phyloP scores from a whole-genome alignment of 1,139 yeast species.

The Pneumocystis oryctolagi region DNA sequence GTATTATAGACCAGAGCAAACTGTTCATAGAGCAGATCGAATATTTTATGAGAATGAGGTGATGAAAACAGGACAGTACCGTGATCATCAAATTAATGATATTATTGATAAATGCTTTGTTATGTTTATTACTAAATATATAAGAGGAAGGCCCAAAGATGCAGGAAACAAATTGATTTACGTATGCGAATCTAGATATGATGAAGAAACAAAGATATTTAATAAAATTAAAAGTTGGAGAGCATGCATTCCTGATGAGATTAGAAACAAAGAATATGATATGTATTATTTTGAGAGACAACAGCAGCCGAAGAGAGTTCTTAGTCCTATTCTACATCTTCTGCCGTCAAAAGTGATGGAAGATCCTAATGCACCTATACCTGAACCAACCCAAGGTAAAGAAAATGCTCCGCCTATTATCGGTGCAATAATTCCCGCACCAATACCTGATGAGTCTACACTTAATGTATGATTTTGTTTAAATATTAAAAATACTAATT shows the following conservation, averaged over 20 bases:
- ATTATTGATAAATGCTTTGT: constrained; percentile 89
- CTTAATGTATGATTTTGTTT: neutral
- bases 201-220: constrained; percentile 76
- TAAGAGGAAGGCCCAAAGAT: constrained; percentile 71
- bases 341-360: constrained; percentile 59
- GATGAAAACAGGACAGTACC: constrained; percentile 88
- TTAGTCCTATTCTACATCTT: constrained; percentile 69
- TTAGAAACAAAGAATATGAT: constrained; percentile 66
- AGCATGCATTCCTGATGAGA: constrained; percentile 94
- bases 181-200: constrained; percentile 88
- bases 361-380: constrained; percentile 45
- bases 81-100: constrained; percentile 82
- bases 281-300: constrained; percentile 41
- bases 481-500: neutral
- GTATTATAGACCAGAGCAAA: constrained; percentile 96
- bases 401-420: constrained; percentile 82
- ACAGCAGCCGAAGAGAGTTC: constrained; percentile 45
- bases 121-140: constrained; percentile 82
- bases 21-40: constrained; percentile 82
- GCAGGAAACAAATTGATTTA: constrained; percentile 46
- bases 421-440: constrained; percentile 38
- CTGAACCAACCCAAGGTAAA: constrained; percentile 67
- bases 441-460: neutral
- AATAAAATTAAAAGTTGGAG: constrained; percentile 96
- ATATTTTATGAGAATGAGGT: constrained; percentile 86